A percentile compares a stretch with the other conserved stretches of the same genome.
Evolutionary conservation across 2,329 filamentous ascomycete species (phyloP).

Genomic region (Rhinocladiella mackenziei): DNA sequence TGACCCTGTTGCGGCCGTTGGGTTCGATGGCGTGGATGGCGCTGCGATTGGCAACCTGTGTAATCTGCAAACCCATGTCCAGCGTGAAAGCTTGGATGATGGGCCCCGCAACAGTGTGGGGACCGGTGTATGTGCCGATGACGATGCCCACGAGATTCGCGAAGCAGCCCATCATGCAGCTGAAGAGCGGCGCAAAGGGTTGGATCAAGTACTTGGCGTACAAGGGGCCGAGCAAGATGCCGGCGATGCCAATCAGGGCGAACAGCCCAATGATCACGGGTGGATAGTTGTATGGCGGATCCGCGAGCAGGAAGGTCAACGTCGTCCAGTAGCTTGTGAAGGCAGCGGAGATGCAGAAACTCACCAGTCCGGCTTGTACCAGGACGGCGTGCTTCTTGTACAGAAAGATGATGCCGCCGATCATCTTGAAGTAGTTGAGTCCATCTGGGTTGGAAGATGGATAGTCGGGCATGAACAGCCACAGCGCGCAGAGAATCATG

Average conservation of each 20-base stretch:
- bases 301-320: slow-evolving; percentile 71
- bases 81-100: slow-evolving; percentile 67
- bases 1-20: slow-evolving; percentile 68
- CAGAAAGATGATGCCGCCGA: slow-evolving; percentile 63
- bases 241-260: slow-evolving; percentile 68
- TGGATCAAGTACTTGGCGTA: slow-evolving; percentile 70
- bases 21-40: slow-evolving; percentile 69
- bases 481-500: slow-evolving; percentile 61
- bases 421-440: slow-evolving; percentile 44
- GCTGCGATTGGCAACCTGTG: slow-evolving; percentile 68
- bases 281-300: slow-evolving; percentile 63
- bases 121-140: slow-evolving; percentile 66
- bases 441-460: slow-evolving; percentile 66
- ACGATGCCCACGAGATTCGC: slow-evolving; percentile 59
- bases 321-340: slow-evolving; percentile 72
- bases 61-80: slow-evolving; percentile 69
- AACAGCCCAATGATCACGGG: slow-evolving; percentile 71
- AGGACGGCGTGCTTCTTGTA: slow-evolving; percentile 63
- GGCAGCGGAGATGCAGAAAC: slow-evolving; percentile 57
- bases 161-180: slow-evolving; percentile 59
- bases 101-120: slow-evolving; percentile 64
- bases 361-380: slow-evolving; percentile 64
- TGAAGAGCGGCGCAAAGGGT: slow-evolving; percentile 59
- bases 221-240: slow-evolving; percentile 64
- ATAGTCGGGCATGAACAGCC: slow-evolving; percentile 75